Base-by-base conservation (phyloP, 108 stramenopile species). In the Nitzschia sp. region DNA sequence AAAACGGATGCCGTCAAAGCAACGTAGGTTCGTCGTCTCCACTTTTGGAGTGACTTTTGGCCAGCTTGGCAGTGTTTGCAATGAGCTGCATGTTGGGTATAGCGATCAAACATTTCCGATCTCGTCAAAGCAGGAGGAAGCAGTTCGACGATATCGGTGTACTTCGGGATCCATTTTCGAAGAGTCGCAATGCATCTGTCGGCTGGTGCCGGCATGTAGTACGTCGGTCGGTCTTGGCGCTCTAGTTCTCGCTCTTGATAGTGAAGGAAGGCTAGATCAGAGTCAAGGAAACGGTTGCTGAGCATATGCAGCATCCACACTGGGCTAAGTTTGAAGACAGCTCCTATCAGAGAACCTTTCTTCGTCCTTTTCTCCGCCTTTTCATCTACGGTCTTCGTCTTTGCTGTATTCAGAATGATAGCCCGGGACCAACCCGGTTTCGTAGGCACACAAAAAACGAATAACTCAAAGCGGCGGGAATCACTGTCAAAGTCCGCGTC, bases 261-360 rank as follows among this genome's bases (percentile, higher is more conserved):
- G 46, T 77, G 76, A 56, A 77, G 45, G 31, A 77, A 70, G 8
- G 76, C 69, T 48, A 77, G 35, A 54, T 77, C 76, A n/a, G 58
- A 61, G 44, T 77, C 76, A 5, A 77, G 35, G 23, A 77, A 77
- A 1, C 48, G 41, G 33, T 77, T 77, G 76, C 56, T 65, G 38
- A 77, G 31, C 11, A 50, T n/a, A 63, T 77, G 76, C 1, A 60
- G 4, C 38, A 60, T 17, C 76, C 76, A 77, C 16, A 15, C 16
- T 19, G 76, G 76, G 2, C 71, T n/a, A 15, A 36, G 17, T 11
- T 16, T 15, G 50, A 76, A 76, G 2, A 76, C 22, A n/a, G 27
- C 55, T 17, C 21, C 28, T 1, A 65, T 22, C 4, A 70, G 45
- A 9, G 38, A 41, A 41, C 1, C 34, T 17, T 16, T 45, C 48